Conservation (phyloP, 78 protist species). For the Polysphondylium violaceum region DNA sequence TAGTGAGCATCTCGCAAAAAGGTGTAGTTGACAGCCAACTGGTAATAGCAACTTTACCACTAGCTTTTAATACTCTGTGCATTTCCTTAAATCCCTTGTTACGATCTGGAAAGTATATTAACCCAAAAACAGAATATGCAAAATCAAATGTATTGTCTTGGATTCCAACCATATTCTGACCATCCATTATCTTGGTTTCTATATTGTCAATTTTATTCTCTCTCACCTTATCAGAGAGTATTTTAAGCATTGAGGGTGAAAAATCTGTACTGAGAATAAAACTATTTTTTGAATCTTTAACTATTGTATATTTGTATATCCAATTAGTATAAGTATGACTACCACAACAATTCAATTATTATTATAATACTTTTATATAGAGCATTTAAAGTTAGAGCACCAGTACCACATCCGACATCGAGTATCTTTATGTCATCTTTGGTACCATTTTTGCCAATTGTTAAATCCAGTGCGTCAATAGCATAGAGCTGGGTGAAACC, state of each 20-base stretch:
- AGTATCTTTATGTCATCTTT: background rate
- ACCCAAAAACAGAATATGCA: constrained; percentile 11
- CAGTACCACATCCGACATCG: background rate
- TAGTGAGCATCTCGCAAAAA: too few relatives aligned
- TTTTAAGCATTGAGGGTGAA: background rate
- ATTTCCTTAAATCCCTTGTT: background rate
- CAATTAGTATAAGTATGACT: too few relatives aligned
- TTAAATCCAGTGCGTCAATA: background rate
- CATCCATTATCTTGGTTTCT: constrained; percentile 25
- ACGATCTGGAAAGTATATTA: background rate
- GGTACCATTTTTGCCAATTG: background rate
- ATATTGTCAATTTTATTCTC: background rate
- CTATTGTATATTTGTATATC: too few relatives aligned
- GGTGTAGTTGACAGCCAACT: background rate
- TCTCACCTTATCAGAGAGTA: background rate
- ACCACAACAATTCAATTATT: too few relatives aligned
- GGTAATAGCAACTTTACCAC: constrained; percentile 6
- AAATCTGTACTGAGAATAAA: background rate
- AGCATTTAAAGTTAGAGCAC: too few relatives aligned
- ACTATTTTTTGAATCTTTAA: background rate
- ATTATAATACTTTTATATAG: too few relatives aligned
- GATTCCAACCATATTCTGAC: background rate
- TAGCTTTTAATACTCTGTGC: background rate
- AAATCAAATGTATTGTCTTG: constrained; percentile 1
- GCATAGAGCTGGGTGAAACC: background rate